Conservation (phyloP, 2,329 filamentous ascomycete species). For the Botrytis pseudocinerea region DNA sequence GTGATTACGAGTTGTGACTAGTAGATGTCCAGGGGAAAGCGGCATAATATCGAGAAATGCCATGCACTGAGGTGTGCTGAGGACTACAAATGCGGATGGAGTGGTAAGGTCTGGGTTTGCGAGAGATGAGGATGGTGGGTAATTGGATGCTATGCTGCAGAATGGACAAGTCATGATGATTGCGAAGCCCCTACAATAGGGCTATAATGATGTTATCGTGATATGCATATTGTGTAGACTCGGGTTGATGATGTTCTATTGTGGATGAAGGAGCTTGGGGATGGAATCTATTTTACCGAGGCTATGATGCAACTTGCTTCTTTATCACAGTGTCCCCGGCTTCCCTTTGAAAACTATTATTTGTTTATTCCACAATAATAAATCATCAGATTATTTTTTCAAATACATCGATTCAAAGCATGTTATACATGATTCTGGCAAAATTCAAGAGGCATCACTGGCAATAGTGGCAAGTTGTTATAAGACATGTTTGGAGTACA, state of each 20-base stretch:
- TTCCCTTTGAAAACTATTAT: background rate
- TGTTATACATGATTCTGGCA: background rate
- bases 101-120: slow-evolving; percentile 42
- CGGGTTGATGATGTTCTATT: background rate
- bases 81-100: slow-evolving; percentile 59
- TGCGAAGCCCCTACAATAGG: slow-evolving; percentile 17
- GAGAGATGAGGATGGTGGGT: slow-evolving; percentile 48
- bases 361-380: background rate
- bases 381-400: background rate
- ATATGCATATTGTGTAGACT: slow-evolving; percentile 26
- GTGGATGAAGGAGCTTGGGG: slow-evolving; percentile 15
- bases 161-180: slow-evolving; percentile 54
- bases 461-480: background rate
- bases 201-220: slow-evolving; percentile 24
- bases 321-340: background rate
- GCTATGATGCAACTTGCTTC: slow-evolving; percentile 14
- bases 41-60: slow-evolving; percentile 95
- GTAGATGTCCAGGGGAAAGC: slow-evolving; percentile 76
- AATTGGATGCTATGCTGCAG: slow-evolving; percentile 57
- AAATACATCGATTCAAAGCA: background rate
- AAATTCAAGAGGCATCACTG: too few relatives aligned
- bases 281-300: slow-evolving; percentile 19
- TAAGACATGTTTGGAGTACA: background rate
- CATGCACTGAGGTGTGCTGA: slow-evolving; percentile 74
- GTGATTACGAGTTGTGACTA: slow-evolving; percentile 78